Base-by-base conservation (phyloP, 805 yeast species). In the Metschnikowia continentalis region DNA sequence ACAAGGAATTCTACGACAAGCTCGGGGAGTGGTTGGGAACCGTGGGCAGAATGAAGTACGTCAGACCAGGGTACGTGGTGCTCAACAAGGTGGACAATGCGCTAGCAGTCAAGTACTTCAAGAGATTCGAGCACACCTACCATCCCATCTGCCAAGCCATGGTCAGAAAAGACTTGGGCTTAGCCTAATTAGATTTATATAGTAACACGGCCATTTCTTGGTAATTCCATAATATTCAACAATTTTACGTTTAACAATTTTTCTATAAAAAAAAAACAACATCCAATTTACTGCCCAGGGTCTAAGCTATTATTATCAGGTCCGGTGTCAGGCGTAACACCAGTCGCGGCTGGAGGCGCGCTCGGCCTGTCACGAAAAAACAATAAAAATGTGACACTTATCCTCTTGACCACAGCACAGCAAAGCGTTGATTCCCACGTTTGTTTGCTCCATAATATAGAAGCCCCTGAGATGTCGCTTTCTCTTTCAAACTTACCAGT, bases 21-120 rank as follows among this genome's bases (percentile, higher is more conserved):
- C 71, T 90, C 42, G 90, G 95, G 3, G 80, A 81, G 48, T 90
- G 96, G 96, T 76, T 90, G 49, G 95, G 92, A 11, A 83, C 91
- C 2, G 94, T 90, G 20, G 97, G 97, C 19, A 80, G 97, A 74
- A 90, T 90, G 97, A 90, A 90, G 72, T 90, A 84, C 63, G 96
- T 88, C 23, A 80, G 97, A 67, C 96, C 97, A 32, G 89, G 94
- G 3, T 90, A 82, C 69, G 77, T 81, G 42, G 70, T 84, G 53
- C 74, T 90, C 54, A 79, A 81, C 61, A 61, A 69, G 6, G 92
- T 84, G 22, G 86, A 88, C 66, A 80, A 79, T 41, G 72, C 75
- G 14, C 72, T 84, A 55, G 96, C 96, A 0, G 60, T 83, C 13
- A 63, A 62, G 3, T 88, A 91, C 5, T 90, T 87, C 70, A 71